Base-by-base conservation (phyloP, 139 green algal genomes). In the Limnomonas spitsbergensis region DNA sequence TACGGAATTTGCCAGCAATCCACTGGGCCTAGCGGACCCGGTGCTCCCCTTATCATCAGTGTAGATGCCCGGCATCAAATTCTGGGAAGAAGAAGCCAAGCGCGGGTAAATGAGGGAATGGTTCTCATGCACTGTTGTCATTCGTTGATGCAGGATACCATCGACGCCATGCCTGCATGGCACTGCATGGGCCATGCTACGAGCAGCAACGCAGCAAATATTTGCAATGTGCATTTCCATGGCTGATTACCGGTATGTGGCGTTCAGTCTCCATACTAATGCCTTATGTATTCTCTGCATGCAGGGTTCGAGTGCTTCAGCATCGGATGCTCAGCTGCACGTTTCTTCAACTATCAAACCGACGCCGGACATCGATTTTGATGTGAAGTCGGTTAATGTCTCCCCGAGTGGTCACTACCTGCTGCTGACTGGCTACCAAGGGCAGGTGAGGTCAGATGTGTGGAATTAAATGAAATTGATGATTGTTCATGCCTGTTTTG, bases 401-500 rank as follows among this genome's bases (percentile, higher is more conserved):
- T 74, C 68, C 7, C 35, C 29, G 24, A 74, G 42, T 32, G 68
- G 68, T 4, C 68, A 74, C 68, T 74, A 74, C 29, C 68, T 74
- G 68, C 29, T 74, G 35, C 36, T 74, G 4, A 42, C 4, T 6
- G 68, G 68, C 7, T 42, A 74, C 20, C 35, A 29, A 24, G 68
- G 26, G 61, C 6, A 24, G 27, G 24, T 7, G 27, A 72, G 26
- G 7, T 47, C 24, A 70, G 56, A 4, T 36, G 56, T 32, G n/a
- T 70, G 27, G n/a, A 7, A 36, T 4, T 70, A 9, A 20, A 7
- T 70, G 56, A 24, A 4, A 7, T 24, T 32, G 7, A 70, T 7
- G 7, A 70, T 24, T 24, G 14, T 70, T 38, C 56, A 38, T 34
- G 29, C 56, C 6, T 70, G 56, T 20, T 32, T 32, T 70, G 4